Percentiles rank a stretch among this genome's conserved stretches.
phyloP scores from a whole-genome alignment of 495 filamentous ascomycete genomes.

The Aspergillus heteromorphus region DNA sequence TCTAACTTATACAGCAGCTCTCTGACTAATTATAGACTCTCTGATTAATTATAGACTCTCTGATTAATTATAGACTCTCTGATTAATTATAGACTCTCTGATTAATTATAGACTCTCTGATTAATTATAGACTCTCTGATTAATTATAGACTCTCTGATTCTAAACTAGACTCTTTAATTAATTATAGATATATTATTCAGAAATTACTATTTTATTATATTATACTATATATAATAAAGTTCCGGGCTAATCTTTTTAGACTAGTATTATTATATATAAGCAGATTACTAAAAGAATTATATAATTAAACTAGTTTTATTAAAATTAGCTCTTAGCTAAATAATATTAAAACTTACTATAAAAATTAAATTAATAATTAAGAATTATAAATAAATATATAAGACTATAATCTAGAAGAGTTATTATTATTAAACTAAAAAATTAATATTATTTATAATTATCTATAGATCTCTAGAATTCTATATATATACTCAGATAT shows the following conservation, averaged over 20 bases:
- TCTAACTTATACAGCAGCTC: not conserved
- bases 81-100: not conserved
- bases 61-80: not conserved
- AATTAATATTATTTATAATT: slow-evolving; percentile 1
- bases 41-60: not conserved
- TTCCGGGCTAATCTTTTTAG: not conserved
- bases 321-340: too few species aligned
- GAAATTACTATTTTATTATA: not conserved
- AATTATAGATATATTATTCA: not conserved
- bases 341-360: too few species aligned
- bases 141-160: too few species aligned
- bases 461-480: not conserved
- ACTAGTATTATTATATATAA: not conserved
- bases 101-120: not conserved
- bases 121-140: too few species aligned
- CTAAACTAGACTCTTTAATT: not conserved
- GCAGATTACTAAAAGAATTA: not conserved
- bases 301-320: too few species aligned
- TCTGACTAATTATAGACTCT: not conserved
- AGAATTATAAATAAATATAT: too few species aligned
- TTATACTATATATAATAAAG: too few species aligned
- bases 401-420: too few species aligned
- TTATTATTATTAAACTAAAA: too few species aligned
- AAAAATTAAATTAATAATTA: too few species aligned
- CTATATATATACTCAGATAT: not conserved